Evolutionary conservation across 2,329 filamentous ascomycete genomes (phyloP), one percentile per base, ranked within the genome.

Genomic region (Hypocreales sp.): DNA sequence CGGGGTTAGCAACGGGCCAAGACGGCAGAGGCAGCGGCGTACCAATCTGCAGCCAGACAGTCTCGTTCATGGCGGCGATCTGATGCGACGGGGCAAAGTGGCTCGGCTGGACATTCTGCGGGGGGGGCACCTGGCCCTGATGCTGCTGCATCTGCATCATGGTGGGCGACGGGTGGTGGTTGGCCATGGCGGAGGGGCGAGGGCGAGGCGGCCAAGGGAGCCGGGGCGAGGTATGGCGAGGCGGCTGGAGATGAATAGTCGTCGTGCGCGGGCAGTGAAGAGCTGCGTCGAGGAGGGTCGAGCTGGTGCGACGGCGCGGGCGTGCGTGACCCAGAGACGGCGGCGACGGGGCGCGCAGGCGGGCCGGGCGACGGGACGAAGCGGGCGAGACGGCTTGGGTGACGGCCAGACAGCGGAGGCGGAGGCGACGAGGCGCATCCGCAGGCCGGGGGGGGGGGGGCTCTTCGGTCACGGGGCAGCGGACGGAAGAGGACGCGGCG

Each of bases 1-100:
- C n/a, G 25, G 14, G 20, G 22, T 36, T 41, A 36, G 16, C 22
- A 22, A 16, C 12, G 21, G 14, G 17, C 6, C 16, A 15, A 20
- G 11, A 15, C 19, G 8, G 25, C 28, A 26, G 31, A 12, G 34
- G 30, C 26, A 26, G 20, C 20, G 22, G 53, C 73, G 37, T 76
- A 93, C 84, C 87, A 40, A 95, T 79, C 50, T 90, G 80, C 46
- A 92, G 67, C 87, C 87, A 95, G 30, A 92, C 75, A 26, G 68
- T 66, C 56, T 95, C 87, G 44, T 92, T 95, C 45, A 87, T 68
- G 6, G 71, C 61, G 5, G 72, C 65, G 28, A 93, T 71, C 47
- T 82, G 78, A 41, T 86, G 79, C 40, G 79, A 72, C 14, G 79
- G 67, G 26, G 68, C 60, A 41, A 69, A 71, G 40, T 72, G 67